Evolutionary conservation across 169 alveolate species (phyloP), one percentile per base, ranked within the genome.

Genomic region (Eimeria falciformis): DNA sequence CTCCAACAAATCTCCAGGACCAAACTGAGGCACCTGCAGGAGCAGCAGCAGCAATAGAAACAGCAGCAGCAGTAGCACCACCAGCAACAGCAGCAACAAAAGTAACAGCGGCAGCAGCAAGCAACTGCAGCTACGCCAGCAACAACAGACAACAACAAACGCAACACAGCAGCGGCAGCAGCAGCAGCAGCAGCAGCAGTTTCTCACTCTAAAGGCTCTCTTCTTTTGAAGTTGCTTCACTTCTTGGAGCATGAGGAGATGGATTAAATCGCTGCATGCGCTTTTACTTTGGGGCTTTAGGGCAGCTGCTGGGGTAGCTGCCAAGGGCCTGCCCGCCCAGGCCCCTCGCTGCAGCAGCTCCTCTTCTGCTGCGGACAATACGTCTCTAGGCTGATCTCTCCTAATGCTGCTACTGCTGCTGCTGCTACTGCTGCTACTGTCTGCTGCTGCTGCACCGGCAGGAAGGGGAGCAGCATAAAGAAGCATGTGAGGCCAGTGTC

Each of bases 1-100:
- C 33, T 92, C 95, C 53, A 92, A 66, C 27, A 92, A 33, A 27
- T 92, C 95, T 18, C 95, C 95, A 23, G 81, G 92, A 18, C 71
- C 84, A 9, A 92, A 56, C 18, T 56, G 55, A 0, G 95, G 95
- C 90, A 92, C 53, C 95, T 92, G 95, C 62, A 47, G 27, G 7
- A 45, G 56, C 58, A 46, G 71, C 27, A 62, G 75, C 75, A 62
- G 75, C 75, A 25, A 62, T 3, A 62, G 75, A 21, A 62, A n/a
- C 75, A 62, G 75, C 75, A 62, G 75, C 33, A 53, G 62, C 62
- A 53, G 62, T 17, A 53, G 17, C 62, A 53, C n/a, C 62, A 53
- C n/a, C 62, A 53, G 62, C 62, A 53, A 9, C 62, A 62, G 25
- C 75, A 62, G 75, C 75, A 53, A 17, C 62, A 53, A 29, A 18